Conservation (phyloP, 345 rosid genomes). For the Boechera divaricarpa region DNA sequence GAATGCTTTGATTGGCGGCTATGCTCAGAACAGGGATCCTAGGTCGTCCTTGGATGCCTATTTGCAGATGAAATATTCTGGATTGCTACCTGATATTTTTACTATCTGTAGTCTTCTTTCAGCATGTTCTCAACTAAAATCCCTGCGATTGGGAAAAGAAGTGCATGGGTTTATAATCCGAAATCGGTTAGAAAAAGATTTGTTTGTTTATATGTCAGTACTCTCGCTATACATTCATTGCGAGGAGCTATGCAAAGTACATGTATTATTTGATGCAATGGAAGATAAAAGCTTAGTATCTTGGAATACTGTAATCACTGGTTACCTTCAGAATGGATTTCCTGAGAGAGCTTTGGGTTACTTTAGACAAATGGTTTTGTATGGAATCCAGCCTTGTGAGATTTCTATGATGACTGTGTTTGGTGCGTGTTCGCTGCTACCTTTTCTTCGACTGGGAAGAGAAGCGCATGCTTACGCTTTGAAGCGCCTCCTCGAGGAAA, state of each 20-base stretch:
- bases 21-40: conserved; percentile 61
- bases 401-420: conserved; percentile 52
- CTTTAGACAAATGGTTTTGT: conserved; percentile 55
- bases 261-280: conserved; percentile 53
- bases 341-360: conserved; percentile 56
- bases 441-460: conserved; percentile 63
- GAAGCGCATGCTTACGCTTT: conserved; percentile 65
- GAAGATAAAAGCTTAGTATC: conserved; percentile 58
- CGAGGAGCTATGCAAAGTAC: conserved; percentile 52
- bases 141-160: conserved; percentile 53
- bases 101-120: conserved; percentile 61
- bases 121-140: conserved; percentile 58
- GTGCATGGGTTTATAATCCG: conserved; percentile 61
- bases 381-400: conserved; percentile 51
- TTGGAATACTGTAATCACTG: conserved; percentile 66
- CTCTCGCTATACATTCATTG: conserved; percentile 63
- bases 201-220: conserved; percentile 54
- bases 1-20: conserved; percentile 70
- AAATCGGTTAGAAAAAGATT: conserved; percentile 53
- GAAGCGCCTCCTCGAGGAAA: conserved; percentile 46
- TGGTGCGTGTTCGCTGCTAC: conserved; percentile 62
- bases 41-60: conserved; percentile 51
- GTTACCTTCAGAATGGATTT: conserved; percentile 61
- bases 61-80: conserved; percentile 52
- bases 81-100: conserved; percentile 59